Evolutionary conservation across 2,329 filamentous ascomycete genomes (phyloP), one percentile per base, ranked within the genome.

Genomic region (Diaporthe ilicicola): DNA sequence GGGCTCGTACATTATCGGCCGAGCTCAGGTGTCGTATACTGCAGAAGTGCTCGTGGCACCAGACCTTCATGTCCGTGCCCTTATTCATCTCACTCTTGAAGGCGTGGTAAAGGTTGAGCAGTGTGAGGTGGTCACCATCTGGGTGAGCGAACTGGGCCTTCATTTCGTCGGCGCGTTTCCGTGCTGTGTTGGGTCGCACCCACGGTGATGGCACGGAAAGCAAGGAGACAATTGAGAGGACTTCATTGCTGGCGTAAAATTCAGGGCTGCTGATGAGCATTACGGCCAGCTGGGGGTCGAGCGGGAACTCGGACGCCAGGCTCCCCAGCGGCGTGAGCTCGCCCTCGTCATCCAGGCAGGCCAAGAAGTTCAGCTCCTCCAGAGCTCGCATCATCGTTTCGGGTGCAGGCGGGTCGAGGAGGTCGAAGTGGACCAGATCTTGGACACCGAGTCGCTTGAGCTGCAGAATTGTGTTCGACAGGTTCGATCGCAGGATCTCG

Each of bases 211-310:
- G 96, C 13, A 98, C 96, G 0, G 95, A 98, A 24, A 99, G 90
- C 13, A 99, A 89, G 1, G 96, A 93, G 1, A 95, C 97, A 76
- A 99, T 93, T 51, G 96, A 98, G 17, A 99, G 88, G 50, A 99
- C 96, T 85, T 99, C 96, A 82, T 98, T 98, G 55, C 95, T 97
- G 87, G 96, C 99, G 84, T 96, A 97, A 82, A 99, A 99, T 79
- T 99, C 96, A 13, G 96, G 95, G 9, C 95, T 97, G 13, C 93
- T 95, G 81, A 99, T 98, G 70, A 99, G 88, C 96, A 99, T 98
- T 74, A 99, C 97, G 0, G 96, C 96, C 42, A 99, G 86, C 0
- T 94, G 91, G 1, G 96, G 96, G 80, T 99, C 97, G 27, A 99
- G 89, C 44, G 96, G 96, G 78, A 98, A 99, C 75, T 97, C 94